Percentiles rank a stretch among this genome's conserved stretches.
These are phyloP conservation scores for Chromosphaera perkinsii DNA, from an alignment of 208 protist genomes.

Conservation along the genomic window DNA sequence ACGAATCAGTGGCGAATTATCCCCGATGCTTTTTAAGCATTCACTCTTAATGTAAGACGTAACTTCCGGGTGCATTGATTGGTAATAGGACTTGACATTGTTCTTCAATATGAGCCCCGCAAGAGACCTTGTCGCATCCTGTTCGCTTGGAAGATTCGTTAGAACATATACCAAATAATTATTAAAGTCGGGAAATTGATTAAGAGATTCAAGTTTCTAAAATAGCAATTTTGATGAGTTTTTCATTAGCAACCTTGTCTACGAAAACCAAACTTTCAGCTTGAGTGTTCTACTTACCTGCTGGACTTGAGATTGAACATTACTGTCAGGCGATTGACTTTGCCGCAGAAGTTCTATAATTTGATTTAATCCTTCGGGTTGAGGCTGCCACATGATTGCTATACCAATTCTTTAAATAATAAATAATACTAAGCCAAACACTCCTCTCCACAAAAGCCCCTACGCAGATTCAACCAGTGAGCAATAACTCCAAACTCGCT, in stretches of 20 bases:
- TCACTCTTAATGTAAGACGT: constrained; percentile 14
- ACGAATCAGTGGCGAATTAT: constrained; percentile 6
- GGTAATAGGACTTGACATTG: constrained; percentile 7
- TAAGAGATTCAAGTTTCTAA: not conserved
- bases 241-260: not conserved
- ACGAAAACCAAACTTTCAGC: not conserved
- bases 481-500: too few species aligned
- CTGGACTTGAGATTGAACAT: constrained; percentile 6
- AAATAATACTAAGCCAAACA: not conserved
- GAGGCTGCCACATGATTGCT: not conserved
- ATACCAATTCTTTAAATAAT: not conserved
- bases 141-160: not conserved
- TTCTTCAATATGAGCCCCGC: constrained; percentile 26
- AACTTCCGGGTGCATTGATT: not conserved
- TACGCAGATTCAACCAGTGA: too few species aligned
- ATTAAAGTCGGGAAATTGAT: constrained; percentile 14
- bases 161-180: constrained; percentile 17
- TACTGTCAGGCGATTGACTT: constrained; percentile 10
- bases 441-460: not conserved
- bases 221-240: not conserved
- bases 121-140: constrained; percentile 2
- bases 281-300: constrained; percentile 8
- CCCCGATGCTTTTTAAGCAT: constrained; percentile 10
- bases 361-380: constrained; percentile 11
- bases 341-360: constrained; percentile 7